Percentiles rank a stretch among this genome's conserved stretches.
phyloP scores from a whole-genome alignment of 202 grass and related monocot species.

The Hordeum pubiflorum region DNA sequence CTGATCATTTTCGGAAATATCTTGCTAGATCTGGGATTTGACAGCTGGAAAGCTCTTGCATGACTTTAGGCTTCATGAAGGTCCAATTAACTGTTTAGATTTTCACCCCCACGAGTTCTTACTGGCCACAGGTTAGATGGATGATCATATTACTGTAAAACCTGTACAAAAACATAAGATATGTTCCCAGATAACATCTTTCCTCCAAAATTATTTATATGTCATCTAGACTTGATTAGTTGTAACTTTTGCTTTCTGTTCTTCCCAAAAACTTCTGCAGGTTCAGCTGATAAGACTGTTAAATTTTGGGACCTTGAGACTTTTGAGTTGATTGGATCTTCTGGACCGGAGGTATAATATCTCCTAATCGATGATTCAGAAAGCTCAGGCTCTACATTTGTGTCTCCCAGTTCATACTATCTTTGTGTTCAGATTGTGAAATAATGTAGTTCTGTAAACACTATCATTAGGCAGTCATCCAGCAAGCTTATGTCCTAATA shows the following conservation, averaged over 20 bases:
- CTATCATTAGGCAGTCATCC: neutral
- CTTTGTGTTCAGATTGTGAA: neutral
- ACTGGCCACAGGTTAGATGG: constrained; percentile 77
- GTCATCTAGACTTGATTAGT: neutral
- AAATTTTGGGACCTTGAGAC: constrained; percentile 99
- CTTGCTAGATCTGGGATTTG: constrained; percentile 87
- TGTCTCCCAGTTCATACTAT: neutral
- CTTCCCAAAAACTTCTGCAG: constrained; percentile 37
- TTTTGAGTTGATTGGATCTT: constrained; percentile 88
- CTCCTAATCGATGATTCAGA: constrained; percentile 23
- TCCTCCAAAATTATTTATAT: neutral
- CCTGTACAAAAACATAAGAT: neutral
- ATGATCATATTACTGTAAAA: neutral
- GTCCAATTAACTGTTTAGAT: constrained; percentile 87
- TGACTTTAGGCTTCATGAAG: constrained; percentile 75
- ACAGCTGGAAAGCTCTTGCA: constrained; percentile 79
- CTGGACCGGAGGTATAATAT: constrained; percentile 68
- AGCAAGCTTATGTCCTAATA: neutral
- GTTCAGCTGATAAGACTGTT: constrained; percentile 77
- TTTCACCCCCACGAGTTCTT: constrained; percentile 84
- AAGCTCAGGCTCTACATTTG: neutral
- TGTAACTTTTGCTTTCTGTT: constrained; percentile 25
- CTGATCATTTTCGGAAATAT: constrained; percentile 22
- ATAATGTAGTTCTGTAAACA: constrained; percentile 1
- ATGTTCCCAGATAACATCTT: neutral